Percentiles rank a stretch among this genome's conserved stretches.
These are phyloP conservation scores for Fusarium gaditjirri DNA, from an alignment of 2,329 filamentous ascomycete genomes.

Conservation along the genomic window DNA sequence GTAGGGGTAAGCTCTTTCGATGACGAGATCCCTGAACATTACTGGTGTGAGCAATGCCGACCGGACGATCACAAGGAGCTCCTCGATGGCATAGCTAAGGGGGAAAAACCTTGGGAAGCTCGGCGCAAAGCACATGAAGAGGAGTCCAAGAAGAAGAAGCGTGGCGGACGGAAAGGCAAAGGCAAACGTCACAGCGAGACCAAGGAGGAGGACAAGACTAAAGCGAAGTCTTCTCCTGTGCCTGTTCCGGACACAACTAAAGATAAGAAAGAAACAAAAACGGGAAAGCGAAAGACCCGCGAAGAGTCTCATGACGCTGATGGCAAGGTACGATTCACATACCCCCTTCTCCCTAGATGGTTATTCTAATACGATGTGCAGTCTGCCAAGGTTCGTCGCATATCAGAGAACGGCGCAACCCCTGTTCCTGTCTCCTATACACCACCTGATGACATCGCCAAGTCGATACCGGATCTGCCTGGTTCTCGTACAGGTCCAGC, in stretches of 20 bases:
- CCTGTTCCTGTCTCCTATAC: slow-evolving; percentile 53
- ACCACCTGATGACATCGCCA: slow-evolving; percentile 63
- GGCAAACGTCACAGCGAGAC: slow-evolving; percentile 73
- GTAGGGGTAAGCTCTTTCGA: slow-evolving; percentile 85
- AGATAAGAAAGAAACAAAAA: slow-evolving; percentile 61
- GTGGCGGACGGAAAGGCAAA: slow-evolving; percentile 70
- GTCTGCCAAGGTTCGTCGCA: slow-evolving; percentile 62
- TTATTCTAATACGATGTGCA: slow-evolving; percentile 40
- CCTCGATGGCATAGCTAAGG: slow-evolving; percentile 78
- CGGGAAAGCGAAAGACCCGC: slow-evolving; percentile 66
- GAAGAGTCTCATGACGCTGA: slow-evolving; percentile 66
- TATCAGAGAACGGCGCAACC: slow-evolving; percentile 59
- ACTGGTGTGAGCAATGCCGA: slow-evolving; percentile 91
- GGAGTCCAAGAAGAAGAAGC: slow-evolving; percentile 67
- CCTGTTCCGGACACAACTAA: slow-evolving; percentile 53
- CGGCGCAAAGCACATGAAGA: slow-evolving; percentile 71
- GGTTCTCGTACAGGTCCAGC: slow-evolving; percentile 75
- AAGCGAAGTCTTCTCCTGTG: slow-evolving; percentile 54
- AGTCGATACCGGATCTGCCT: slow-evolving; percentile 65
- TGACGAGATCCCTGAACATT: slow-evolving; percentile 82
- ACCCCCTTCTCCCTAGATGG: background rate
- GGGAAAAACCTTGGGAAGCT: slow-evolving; percentile 88
- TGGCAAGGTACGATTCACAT: slow-evolving; percentile 56
- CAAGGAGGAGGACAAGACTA: slow-evolving; percentile 68
- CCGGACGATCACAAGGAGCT: slow-evolving; percentile 86